Evolutionary conservation across 2,329 filamentous ascomycete genomes (phyloP), one percentile per base, ranked within the genome.

Genomic region (Cucurbitaria berberidis): DNA sequence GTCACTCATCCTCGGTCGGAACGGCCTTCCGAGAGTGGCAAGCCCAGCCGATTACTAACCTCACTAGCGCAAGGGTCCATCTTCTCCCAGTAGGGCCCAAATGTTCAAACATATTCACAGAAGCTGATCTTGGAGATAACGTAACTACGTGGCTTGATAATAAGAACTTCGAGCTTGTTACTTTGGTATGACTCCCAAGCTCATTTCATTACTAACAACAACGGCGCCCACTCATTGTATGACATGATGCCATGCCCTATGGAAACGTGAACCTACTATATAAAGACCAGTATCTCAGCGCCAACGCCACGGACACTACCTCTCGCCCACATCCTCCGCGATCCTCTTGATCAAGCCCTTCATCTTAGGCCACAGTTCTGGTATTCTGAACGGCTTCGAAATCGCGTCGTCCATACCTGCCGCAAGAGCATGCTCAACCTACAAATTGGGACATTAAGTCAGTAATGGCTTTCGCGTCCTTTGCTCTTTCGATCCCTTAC

Each of bases 371-470:
- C 61, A 66, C 10, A 67, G 30, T 29, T 68, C 63, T 13, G 63
- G 64, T 47, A 66, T 62, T 1, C 64, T 48, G 21, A 68, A 68
- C 1, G 64, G 63, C 38, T 67, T 69, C 1, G 64, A 57, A 13
- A 70, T 70, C 3, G 62, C 62, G 46, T 67, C 65, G 9, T 72
- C 70, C 69, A 74, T 73, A 1, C 69, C 72, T 2, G 68, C 66
- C 0, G 59, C 59, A 10, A 73, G 46, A 11, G 70, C 69, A 22
- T 64, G 53, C 9, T 64, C 51, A 3, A 74, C 55, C 30, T 34
- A 34, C 5, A 34, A n/a, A n/a, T 10, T 34, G 15, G 13, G 16
- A 34, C 13, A 15, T 15, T 13, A 10, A 10, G 13, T 34, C 30
- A 34, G 30, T 34, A 13, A 34, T 34, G 30, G 3, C 30, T 34